Evolutionary conservation across 148 eudicot species (phyloP), one percentile per base, ranked within the genome.

Genomic region (Camellia sinensis): DNA sequence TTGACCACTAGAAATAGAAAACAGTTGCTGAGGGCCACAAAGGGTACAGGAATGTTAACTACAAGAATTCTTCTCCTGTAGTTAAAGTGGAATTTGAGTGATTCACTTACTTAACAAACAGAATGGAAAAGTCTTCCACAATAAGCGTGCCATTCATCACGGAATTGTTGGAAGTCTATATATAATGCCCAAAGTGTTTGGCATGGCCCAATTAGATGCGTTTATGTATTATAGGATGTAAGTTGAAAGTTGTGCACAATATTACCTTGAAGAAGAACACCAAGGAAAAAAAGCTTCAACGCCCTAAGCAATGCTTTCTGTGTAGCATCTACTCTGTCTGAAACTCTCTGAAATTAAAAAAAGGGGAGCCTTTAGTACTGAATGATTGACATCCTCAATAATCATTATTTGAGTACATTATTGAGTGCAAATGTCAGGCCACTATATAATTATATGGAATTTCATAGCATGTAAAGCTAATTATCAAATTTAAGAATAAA

Each of bases 181-280:
- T 29, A 29, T 29, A 29, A 29, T 48, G 78, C 70, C 13, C 53
- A 46, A 63, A 76, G 10, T 62, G 57, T 19, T 69, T 62, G 13
- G n/a, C 53, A 75, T 10, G 14, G 37, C 41, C 17, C 10, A 44
- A 6, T 61, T 62, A n/a, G 4, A 3, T 0, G 60, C 37, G 18
- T n/a, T 75, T 37, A 60, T 60, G 48, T n/a, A 54, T 73, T 19
- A 44, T 17, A 69, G n/a, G 18, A 44, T 52, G 46, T 7, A 63
- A 61, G 67, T 37, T 69, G 44, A 44, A 18, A 78, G 54, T 41
- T 72, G 41, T 29, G 52, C 5, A 40, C 67, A 73, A 41, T 45
- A 62, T 40, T 87, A 92, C 98, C 98, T 90, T 94, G 98, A 78
- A 94, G 92, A 82, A 92, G 84, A 82, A 94, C 89, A 44, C 98